Percentiles rank a stretch among this genome's conserved stretches.
Conservation (phyloP, 2,329 filamentous ascomycete genomes). For the Herpotrichia juniperi region DNA sequence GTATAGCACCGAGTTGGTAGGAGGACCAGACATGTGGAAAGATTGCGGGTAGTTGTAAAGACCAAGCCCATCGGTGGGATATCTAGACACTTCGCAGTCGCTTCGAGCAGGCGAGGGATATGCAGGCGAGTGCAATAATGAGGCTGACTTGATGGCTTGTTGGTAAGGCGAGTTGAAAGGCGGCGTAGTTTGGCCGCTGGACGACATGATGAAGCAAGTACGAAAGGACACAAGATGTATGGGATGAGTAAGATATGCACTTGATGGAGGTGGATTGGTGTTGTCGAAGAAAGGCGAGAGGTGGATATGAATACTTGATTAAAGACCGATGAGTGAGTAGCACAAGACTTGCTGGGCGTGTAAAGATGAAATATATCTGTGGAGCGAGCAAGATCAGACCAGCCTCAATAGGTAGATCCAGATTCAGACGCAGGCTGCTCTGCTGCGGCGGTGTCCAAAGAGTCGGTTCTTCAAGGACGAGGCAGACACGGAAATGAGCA, state of each 20-base stretch:
- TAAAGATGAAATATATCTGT: conserved; percentile 37
- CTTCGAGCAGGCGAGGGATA: conserved; percentile 44
- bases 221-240: conserved; percentile 4
- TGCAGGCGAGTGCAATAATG: conserved; percentile 35
- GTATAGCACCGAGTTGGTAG: conserved; percentile 23
- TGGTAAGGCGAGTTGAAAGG: conserved; percentile 45
- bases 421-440: conserved; percentile 30
- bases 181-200: conserved; percentile 39
- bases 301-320: conserved; percentile 13
- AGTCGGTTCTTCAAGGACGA: conserved; percentile 40
- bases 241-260: conserved; percentile 8
- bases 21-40: conserved; percentile 17
- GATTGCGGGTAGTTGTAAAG: conserved; percentile 39
- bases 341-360: conserved; percentile 26
- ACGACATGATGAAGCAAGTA: conserved; percentile 26
- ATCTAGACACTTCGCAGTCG: conserved; percentile 32
- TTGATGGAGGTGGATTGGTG: conserved; percentile 11
- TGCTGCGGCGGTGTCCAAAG: conserved; percentile 43
- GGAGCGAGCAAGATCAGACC: conserved; percentile 22
- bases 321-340: conserved; percentile 18
- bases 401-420: conserved; percentile 24
- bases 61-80: conserved; percentile 36
- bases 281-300: conserved; percentile 9
- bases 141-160: conserved; percentile 27
- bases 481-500: conserved; percentile 46